A percentile compares a stretch with the other conserved stretches of the same genome.
phyloP scores from a whole-genome alignment of 179 eudicot species.

The Nepenthes alata region DNA sequence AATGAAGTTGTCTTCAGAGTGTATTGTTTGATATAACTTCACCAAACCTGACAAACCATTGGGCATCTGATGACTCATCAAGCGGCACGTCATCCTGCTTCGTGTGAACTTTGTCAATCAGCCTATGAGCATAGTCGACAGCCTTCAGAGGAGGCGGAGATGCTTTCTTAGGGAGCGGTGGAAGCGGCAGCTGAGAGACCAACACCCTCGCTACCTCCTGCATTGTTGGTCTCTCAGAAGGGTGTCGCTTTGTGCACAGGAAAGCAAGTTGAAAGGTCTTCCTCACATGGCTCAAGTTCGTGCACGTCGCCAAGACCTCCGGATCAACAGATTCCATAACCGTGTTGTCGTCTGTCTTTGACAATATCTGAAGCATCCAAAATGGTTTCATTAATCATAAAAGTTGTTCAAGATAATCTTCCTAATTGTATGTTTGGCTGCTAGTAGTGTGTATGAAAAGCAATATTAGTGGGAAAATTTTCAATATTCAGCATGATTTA shows the following conservation, averaged over 20 bases:
- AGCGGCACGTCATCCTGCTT: constrained; percentile 15
- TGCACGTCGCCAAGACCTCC: constrained; percentile 46
- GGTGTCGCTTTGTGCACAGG: constrained; percentile 40
- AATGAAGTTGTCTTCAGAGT: not conserved
- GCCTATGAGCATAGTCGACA: constrained; percentile 25
- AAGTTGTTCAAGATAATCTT: too few relatives aligned
- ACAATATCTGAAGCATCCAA: constrained; percentile 29
- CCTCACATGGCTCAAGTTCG: constrained; percentile 27
- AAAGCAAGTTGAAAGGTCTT: constrained; percentile 50
- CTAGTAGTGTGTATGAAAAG: too few relatives aligned
- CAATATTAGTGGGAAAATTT: too few relatives aligned
- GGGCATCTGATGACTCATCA: constrained; percentile 40
- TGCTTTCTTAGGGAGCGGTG: constrained; percentile 7
- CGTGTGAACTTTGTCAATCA: constrained; percentile 2
- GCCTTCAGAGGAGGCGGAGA: constrained; percentile 14
- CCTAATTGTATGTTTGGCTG: too few relatives aligned
- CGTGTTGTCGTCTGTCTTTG: constrained; percentile 45
- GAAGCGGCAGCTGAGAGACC: constrained; percentile 30
- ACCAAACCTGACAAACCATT: constrained; percentile 40
- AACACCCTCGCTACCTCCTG: constrained; percentile 41
- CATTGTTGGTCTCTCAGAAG: constrained; percentile 58
- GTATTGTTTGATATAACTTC: constrained; percentile 43
- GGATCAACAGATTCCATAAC: constrained; percentile 60
- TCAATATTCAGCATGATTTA: too few relatives aligned
- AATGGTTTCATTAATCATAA: too few relatives aligned